These are phyloP conservation scores for Closterium sp. DNA, from an alignment of 139 green algal species.

Conservation along the genomic window DNA sequence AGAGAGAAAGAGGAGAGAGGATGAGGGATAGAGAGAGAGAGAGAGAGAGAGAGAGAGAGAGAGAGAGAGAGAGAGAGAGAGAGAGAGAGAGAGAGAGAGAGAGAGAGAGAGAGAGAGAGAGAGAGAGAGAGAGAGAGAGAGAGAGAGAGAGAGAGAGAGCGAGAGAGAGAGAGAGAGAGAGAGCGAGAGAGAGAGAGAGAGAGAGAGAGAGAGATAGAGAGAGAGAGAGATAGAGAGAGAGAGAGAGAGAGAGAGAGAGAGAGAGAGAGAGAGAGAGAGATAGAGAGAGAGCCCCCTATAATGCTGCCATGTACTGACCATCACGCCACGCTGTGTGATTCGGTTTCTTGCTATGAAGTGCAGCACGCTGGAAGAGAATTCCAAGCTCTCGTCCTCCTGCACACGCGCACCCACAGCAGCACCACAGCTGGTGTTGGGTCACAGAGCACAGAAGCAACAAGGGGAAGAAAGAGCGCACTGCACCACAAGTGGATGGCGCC, in stretches of 20 bases:
- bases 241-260: no score
- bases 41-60: no score
- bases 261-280: background rate
- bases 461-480: background rate
- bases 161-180: no score
- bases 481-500: background rate
- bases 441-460: background rate
- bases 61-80: no score
- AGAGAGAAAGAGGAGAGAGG: no score
- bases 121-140: background rate
- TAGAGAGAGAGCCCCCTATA: background rate
- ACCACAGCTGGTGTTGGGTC: background rate
- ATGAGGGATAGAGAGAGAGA: no score
- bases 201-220: no score
- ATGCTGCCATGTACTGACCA: conserved; percentile 27
- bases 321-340: conserved; percentile 20
- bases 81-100: no score
- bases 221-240: no score
- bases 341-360: conserved; percentile 75
- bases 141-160: no score
- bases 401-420: background rate
- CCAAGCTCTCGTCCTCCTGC: conserved; percentile 81
- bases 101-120: background rate
- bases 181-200: no score
- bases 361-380: conserved; percentile 64